Percentiles rank a stretch among this genome's conserved stretches.
These are phyloP conservation scores for Musa beccarii DNA, from an alignment of 176 grass and related monocot genomes.

Conservation along the genomic window DNA sequence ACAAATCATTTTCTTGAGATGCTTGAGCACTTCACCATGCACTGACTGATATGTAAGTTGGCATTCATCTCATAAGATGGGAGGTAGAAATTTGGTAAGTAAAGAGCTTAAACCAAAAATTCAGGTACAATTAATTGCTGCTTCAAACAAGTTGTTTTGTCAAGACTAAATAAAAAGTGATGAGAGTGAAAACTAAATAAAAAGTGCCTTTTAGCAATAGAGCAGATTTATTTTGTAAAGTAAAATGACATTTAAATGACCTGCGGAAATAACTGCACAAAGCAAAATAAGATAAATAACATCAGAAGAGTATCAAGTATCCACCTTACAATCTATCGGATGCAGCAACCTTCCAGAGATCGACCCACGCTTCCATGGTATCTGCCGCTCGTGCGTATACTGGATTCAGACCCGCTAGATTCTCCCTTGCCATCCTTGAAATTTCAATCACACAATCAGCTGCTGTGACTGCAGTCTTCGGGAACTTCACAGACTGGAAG, in stretches of 20 bases:
- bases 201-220: not conserved
- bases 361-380: constrained; percentile 77
- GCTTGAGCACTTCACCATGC: too few relatives aligned
- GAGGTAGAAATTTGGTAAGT: too few relatives aligned
- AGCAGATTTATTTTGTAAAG: not conserved
- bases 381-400: constrained; percentile 52
- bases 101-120: too few relatives aligned
- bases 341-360: constrained; percentile 65
- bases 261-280: not conserved
- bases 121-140: too few relatives aligned
- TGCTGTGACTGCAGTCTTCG: constrained; percentile 30
- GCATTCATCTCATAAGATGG: too few relatives aligned
- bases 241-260: not conserved
- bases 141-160: too few relatives aligned
- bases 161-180: too few relatives aligned
- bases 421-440: constrained; percentile 48
- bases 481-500: constrained; percentile 49
- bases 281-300: not conserved
- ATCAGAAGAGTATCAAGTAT: not conserved
- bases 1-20: too few relatives aligned
- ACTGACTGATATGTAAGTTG: too few relatives aligned
- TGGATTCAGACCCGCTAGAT: constrained; percentile 42
- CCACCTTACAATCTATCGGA: constrained; percentile 27
- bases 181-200: too few relatives aligned
- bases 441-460: constrained; percentile 73